Percentiles rank a stretch among this genome's conserved stretches.
Evolutionary conservation across 768 basidiomycete species (phyloP).

Genomic region (Amanita jacksonii): DNA sequence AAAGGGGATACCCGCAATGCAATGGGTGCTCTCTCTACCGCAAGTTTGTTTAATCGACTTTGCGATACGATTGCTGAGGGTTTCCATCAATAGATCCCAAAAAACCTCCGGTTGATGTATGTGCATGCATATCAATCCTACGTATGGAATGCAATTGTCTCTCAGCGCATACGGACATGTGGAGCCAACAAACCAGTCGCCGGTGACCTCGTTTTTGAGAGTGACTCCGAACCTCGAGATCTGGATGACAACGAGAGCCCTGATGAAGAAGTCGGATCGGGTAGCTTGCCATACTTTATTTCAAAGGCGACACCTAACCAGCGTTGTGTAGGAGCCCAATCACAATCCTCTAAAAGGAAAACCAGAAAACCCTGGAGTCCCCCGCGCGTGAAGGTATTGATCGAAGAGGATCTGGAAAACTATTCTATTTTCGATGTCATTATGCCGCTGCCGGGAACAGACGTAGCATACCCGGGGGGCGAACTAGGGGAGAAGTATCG

Average conservation of each 20-base stretch:
- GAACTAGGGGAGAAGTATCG: conserved; percentile 77
- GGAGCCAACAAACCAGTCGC: conserved; percentile 67
- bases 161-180: conserved; percentile 77
- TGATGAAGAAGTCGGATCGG: conserved; percentile 22
- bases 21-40: conserved; percentile 81
- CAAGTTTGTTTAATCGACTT: conserved; percentile 23
- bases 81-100: conserved; percentile 61
- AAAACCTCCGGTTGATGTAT: conserved; percentile 94
- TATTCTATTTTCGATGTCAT: conserved; percentile 92
- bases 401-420: conserved; percentile 65
- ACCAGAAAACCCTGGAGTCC: conserved; percentile 50
- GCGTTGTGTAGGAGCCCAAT: conserved; percentile 15
- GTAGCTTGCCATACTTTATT: neutral
- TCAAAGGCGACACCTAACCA: conserved; percentile 1
- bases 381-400: conserved; percentile 68
- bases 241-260: conserved; percentile 27
- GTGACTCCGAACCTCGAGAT: conserved; percentile 22
- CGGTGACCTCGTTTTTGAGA: conserved; percentile 86
- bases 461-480: conserved; percentile 89
- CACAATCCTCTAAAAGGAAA: conserved; percentile 23
- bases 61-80: neutral
- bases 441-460: conserved; percentile 94
- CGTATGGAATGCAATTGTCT: conserved; percentile 96
- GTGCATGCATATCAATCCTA: conserved; percentile 98
- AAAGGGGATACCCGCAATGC: conserved; percentile 72